Conservation (phyloP, 768 basidiomycete genomes). For the Amanita muscaria region DNA sequence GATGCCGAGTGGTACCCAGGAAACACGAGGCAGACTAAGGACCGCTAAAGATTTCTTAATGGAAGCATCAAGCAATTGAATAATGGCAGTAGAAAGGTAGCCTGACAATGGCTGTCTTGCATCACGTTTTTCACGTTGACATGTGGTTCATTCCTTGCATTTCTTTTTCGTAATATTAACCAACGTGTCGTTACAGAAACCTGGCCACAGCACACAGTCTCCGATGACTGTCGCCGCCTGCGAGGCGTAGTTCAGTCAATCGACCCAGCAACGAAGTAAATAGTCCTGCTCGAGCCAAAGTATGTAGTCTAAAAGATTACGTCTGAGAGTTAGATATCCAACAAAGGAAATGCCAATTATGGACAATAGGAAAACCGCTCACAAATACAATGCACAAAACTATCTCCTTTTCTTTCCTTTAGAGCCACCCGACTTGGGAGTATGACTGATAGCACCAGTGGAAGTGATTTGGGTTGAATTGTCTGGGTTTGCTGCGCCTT, state of each 20-base stretch:
- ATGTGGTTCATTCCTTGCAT: neutral
- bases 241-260: neutral
- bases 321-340: slow-evolving; percentile 1
- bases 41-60: neutral
- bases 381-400: slow-evolving; percentile 6
- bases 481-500: slow-evolving; percentile 45
- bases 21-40: slow-evolving; percentile 4
- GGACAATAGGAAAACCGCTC: neutral
- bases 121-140: too few species aligned
- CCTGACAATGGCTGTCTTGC: too few species aligned
- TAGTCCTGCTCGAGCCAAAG: slow-evolving; percentile 5
- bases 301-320: slow-evolving; percentile 7
- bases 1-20: slow-evolving; percentile 3
- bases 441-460: slow-evolving; percentile 22
- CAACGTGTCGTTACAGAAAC: neutral
- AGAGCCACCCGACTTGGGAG: slow-evolving; percentile 31
- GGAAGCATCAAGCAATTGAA: neutral
- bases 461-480: slow-evolving; percentile 20
- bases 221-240: neutral
- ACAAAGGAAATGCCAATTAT: neutral
- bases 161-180: neutral
- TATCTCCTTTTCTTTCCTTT: slow-evolving; percentile 70
- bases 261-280: neutral
- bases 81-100: neutral
- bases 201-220: neutral